Percentiles rank a stretch among this genome's conserved stretches.
Evolutionary conservation across 208 protist species (phyloP).

Genomic region (Borovskyia barvae): DNA sequence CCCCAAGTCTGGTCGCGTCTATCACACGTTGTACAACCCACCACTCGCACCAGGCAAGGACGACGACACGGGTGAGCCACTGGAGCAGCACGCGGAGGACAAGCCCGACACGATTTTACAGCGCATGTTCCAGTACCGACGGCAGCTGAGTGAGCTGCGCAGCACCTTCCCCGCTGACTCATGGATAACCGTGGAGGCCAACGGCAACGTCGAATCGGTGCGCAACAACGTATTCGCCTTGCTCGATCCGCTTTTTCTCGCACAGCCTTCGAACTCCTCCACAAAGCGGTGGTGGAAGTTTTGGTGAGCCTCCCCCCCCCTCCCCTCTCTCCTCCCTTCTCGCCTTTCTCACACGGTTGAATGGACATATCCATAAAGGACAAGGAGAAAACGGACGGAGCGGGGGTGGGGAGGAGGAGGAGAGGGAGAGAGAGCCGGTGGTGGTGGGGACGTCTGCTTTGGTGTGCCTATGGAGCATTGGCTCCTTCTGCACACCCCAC

Average conservation of each 20-base stretch:
- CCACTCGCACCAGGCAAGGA: slow-evolving; percentile 82
- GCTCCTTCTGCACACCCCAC: too few relatives aligned
- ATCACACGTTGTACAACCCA: slow-evolving; percentile 91
- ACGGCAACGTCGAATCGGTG: slow-evolving; percentile 63
- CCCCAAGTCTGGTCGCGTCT: slow-evolving; percentile 82
- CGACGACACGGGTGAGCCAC: slow-evolving; percentile 90
- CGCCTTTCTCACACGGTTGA: too few relatives aligned
- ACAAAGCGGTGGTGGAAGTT: slow-evolving; percentile 47
- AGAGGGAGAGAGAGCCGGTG: too few relatives aligned
- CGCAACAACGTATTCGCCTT: slow-evolving; percentile 73
- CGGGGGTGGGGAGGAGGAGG: too few relatives aligned
- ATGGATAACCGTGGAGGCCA: slow-evolving; percentile 66
- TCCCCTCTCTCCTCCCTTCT: too few relatives aligned
- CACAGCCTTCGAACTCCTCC: slow-evolving; percentile 14
- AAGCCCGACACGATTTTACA: slow-evolving; percentile 79
- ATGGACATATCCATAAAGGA: too few relatives aligned
- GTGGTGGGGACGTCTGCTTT: too few relatives aligned
- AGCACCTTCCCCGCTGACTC: slow-evolving; percentile 57
- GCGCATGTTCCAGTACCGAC: slow-evolving; percentile 77
- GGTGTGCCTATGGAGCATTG: too few relatives aligned
- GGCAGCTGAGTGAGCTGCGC: slow-evolving; percentile 69
- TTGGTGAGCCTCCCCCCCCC: slow-evolving; percentile 24
- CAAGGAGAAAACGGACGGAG: too few relatives aligned
- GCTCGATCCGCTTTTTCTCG: slow-evolving; percentile 56
- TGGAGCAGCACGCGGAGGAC: slow-evolving; percentile 89